Percentiles rank a stretch among this genome's conserved stretches.
These are phyloP conservation scores for Penicillium corylophilum DNA, from an alignment of 2,329 filamentous ascomycete genomes.

Conservation along the genomic window DNA sequence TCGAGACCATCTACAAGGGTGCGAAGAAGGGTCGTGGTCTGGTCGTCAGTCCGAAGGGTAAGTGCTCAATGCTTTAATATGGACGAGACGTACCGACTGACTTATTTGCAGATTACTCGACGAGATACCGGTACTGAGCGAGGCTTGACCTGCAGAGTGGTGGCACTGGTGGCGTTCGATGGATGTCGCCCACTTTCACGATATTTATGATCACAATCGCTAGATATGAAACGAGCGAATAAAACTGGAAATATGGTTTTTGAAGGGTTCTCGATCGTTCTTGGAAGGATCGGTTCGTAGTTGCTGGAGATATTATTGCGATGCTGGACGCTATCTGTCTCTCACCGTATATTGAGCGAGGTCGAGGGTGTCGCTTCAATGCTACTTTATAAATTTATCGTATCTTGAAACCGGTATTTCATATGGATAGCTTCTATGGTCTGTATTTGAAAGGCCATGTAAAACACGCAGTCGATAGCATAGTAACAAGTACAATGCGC, in stretches of 20 bases:
- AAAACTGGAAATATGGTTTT: neutral
- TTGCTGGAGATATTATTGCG: neutral
- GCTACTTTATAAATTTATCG: too few relatives aligned
- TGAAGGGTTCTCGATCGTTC: neutral
- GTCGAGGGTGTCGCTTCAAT: too few relatives aligned
- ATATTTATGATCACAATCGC: slow-evolving; percentile 17
- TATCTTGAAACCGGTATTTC: neutral
- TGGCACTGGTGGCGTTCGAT: slow-evolving; percentile 1
- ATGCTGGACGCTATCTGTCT: neutral
- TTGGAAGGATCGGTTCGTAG: neutral
- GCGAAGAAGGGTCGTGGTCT: slow-evolving; percentile 97
- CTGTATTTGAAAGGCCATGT: neutral
- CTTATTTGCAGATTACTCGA: slow-evolving; percentile 56
- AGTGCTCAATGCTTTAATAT: slow-evolving; percentile 16
- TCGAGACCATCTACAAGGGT: slow-evolving; percentile 97
- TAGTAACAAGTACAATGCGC: neutral
- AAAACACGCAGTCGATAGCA: neutral
- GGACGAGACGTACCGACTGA: slow-evolving; percentile 1
- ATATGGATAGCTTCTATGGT: neutral
- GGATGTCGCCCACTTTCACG: slow-evolving; percentile 10
- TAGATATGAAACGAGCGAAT: neutral
- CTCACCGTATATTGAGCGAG: neutral
- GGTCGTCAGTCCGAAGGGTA: slow-evolving; percentile 90
- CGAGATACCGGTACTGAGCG: slow-evolving; percentile 64
- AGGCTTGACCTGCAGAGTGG: neutral